phyloP scores from a whole-genome alignment of 2,329 filamentous ascomycete genomes.

The Lomentospora prolificans region DNA sequence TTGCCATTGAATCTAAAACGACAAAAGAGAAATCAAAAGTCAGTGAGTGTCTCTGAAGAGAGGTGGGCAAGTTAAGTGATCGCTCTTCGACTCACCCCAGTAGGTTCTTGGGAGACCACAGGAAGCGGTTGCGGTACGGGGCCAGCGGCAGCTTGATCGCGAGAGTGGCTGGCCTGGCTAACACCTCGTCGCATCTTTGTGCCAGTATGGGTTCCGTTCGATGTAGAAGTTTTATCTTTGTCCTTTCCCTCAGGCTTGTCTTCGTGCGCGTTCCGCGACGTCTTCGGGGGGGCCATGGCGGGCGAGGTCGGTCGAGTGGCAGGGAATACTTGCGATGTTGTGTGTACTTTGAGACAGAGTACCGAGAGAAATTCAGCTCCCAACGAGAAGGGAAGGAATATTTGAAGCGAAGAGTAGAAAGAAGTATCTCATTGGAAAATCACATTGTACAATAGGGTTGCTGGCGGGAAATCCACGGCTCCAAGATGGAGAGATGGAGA shows the following conservation, averaged over 20 bases:
- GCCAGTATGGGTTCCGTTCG: slow-evolving; percentile 29
- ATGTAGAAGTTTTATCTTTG: slow-evolving; percentile 34
- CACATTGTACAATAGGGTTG: neutral
- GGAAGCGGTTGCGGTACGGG: slow-evolving; percentile 16
- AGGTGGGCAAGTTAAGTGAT: neutral
- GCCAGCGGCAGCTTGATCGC: slow-evolving; percentile 34
- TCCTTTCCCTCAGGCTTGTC: slow-evolving; percentile 32
- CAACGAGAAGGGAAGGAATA: neutral
- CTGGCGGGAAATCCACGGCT: neutral
- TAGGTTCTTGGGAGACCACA: slow-evolving; percentile 17
- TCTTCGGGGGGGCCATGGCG: slow-evolving; percentile 36
- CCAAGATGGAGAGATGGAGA: neutral
- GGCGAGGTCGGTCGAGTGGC: neutral
- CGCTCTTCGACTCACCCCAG: slow-evolving; percentile 9
- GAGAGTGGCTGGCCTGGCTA: slow-evolving; percentile 38
- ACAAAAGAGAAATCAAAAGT: slow-evolving; percentile 10
- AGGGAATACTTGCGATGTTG: neutral
- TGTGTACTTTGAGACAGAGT: neutral
- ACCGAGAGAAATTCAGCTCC: neutral
- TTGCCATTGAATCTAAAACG: slow-evolving; percentile 50
- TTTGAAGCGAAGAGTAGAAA: neutral
- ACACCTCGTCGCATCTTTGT: slow-evolving; percentile 47
- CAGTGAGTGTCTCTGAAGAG: neutral
- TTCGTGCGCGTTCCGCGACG: slow-evolving; percentile 30
- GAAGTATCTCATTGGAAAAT: neutral